A percentile compares a stretch with the other conserved stretches of the same genome.
Evolutionary conservation across 331 rosid genomes (phyloP).

Genomic region (Quercus phellos): DNA sequence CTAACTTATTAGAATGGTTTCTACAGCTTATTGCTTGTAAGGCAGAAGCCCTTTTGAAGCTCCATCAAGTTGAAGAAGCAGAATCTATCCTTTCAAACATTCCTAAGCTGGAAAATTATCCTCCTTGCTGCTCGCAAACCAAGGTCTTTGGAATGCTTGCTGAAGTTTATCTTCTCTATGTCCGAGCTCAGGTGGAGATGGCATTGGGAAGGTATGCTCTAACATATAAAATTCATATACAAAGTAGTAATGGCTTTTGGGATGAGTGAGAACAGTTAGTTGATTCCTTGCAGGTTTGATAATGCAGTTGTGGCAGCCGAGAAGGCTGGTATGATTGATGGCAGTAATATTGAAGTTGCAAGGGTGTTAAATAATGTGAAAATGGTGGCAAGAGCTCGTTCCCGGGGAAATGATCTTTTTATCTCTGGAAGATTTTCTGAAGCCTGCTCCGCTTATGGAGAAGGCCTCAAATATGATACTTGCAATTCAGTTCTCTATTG

Average conservation of each 20-base stretch:
- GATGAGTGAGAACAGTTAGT: slow-evolving; percentile 54
- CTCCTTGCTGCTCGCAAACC: slow-evolving; percentile 36
- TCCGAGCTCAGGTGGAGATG: slow-evolving; percentile 77
- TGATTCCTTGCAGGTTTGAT: slow-evolving; percentile 94
- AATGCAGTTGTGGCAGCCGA: slow-evolving; percentile 83
- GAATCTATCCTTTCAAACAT: slow-evolving; percentile 41
- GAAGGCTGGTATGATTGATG: slow-evolving; percentile 68
- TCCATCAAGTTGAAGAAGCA: slow-evolving; percentile 80
- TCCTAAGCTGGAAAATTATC: slow-evolving; percentile 36
- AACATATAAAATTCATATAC: slow-evolving; percentile 16
- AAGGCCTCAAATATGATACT: slow-evolving; percentile 77
- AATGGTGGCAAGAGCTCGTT: slow-evolving; percentile 83
- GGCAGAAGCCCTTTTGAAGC: slow-evolving; percentile 88
- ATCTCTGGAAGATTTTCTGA: slow-evolving; percentile 88
- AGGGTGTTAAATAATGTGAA: slow-evolving; percentile 59
- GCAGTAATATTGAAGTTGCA: slow-evolving; percentile 66
- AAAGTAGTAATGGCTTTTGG: slow-evolving; percentile 26
- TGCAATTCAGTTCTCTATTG: slow-evolving; percentile 82
- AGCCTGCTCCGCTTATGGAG: slow-evolving; percentile 86
- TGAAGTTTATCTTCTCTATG: slow-evolving; percentile 66
- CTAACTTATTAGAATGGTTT: slow-evolving; percentile 31
- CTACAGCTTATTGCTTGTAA: slow-evolving; percentile 95
- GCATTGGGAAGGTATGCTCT: slow-evolving; percentile 91
- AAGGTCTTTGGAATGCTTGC: slow-evolving; percentile 74
- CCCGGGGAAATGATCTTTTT: slow-evolving; percentile 88